Evolutionary conservation across 2,329 filamentous ascomycete genomes (phyloP).

Genomic region (Fusarium marasasianum): DNA sequence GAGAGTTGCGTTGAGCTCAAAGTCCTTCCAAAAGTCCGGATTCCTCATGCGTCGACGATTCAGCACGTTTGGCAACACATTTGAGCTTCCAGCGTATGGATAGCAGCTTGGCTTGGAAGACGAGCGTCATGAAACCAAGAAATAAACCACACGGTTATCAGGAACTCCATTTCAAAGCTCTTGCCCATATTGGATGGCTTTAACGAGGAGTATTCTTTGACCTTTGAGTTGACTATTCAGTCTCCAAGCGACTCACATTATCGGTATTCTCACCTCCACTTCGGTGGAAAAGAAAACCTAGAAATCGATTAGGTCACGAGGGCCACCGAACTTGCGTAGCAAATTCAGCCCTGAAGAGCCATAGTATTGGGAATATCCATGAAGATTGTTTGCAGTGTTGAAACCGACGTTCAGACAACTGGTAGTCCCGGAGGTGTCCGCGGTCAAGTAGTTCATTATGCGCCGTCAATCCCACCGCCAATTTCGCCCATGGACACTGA

Average conservation of each 20-base stretch:
- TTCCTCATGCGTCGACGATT: neutral
- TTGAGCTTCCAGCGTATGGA: neutral
- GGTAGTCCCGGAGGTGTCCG: neutral
- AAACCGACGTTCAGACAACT: neutral
- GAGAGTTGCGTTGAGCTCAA: neutral
- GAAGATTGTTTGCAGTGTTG: neutral
- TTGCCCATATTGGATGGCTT: neutral
- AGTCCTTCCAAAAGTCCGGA: neutral
- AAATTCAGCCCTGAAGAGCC: neutral
- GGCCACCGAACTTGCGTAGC: neutral
- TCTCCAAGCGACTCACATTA: neutral
- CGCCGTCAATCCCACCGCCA: neutral
- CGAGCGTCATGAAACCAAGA: neutral
- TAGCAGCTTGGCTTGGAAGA: neutral
- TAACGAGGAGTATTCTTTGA: neutral
- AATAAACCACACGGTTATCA: too few relatives aligned
- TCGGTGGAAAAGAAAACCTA: neutral
- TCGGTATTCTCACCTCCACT: neutral
- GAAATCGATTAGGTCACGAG: neutral
- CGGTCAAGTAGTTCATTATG: neutral
- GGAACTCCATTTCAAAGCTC: neutral
- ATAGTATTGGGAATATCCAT: neutral
- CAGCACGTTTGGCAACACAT: neutral
- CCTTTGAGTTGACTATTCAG: neutral
- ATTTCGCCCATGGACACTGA: neutral